phyloP scores from a whole-genome alignment of 2,329 filamentous ascomycete species.

The Botryotinia narcissicola region DNA sequence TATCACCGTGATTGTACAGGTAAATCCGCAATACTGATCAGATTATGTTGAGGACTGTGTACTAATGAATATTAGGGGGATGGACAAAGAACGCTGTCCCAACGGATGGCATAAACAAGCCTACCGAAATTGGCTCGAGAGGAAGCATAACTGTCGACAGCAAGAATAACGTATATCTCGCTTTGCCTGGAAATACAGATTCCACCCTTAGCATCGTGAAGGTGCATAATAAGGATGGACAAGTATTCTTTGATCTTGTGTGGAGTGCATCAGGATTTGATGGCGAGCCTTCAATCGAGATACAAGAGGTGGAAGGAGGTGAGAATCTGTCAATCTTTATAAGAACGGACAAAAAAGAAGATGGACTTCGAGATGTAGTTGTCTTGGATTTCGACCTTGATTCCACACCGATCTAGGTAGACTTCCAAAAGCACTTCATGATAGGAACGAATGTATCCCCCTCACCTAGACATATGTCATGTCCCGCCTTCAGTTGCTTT shows the following conservation, averaged over 20 bases:
- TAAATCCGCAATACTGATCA: constrained; percentile 3
- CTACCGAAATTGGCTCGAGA: constrained; percentile 30
- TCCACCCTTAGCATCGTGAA: constrained; percentile 28
- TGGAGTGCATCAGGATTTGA: constrained; percentile 31
- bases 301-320: constrained; percentile 25
- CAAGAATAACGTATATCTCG: constrained; percentile 24
- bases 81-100: constrained; percentile 27
- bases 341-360: constrained; percentile 20
- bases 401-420: neutral
- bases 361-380: constrained; percentile 24
- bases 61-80: constrained; percentile 23
- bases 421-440: neutral
- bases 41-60: neutral
- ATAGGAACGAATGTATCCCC: neutral
- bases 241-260: constrained; percentile 22
- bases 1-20: constrained; percentile 27
- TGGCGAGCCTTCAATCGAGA: constrained; percentile 33
- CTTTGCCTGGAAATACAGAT: constrained; percentile 32
- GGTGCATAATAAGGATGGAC: constrained; percentile 16
- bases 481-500: neutral
- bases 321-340: constrained; percentile 32
- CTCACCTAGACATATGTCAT: neutral
- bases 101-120: constrained; percentile 17
- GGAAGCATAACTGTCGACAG: constrained; percentile 30
- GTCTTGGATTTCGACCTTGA: constrained; percentile 28